Conservation (phyloP, 2,329 filamentous ascomycete species). For the Lomentospora prolificans region DNA sequence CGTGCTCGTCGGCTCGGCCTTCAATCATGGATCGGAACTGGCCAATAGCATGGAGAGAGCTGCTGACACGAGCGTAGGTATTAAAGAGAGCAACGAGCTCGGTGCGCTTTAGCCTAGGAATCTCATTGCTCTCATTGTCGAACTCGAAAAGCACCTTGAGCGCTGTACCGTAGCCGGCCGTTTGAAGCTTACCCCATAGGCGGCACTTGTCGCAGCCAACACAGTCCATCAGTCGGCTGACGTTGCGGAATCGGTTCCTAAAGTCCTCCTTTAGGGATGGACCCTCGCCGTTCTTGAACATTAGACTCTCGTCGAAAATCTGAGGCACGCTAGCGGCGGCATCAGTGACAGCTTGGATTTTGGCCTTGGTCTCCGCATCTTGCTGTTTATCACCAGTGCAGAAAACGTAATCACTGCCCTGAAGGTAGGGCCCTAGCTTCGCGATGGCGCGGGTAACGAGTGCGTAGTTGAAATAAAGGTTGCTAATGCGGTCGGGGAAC, state of each 20-base stretch:
- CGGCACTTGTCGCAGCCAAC: constrained; percentile 98
- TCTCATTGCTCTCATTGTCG: constrained; percentile 53
- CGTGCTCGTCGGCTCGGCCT: constrained; percentile 14
- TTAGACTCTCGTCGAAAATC: constrained; percentile 89
- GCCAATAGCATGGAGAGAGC: constrained; percentile 65
- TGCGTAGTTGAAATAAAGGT: constrained; percentile 98
- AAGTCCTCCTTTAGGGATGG: constrained; percentile 91
- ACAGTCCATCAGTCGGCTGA: constrained; percentile 95
- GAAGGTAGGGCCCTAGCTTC: constrained; percentile 75
- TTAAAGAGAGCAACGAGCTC: constrained; percentile 94
- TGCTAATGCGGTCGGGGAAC: constrained; percentile 85
- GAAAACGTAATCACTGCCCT: constrained; percentile 66
- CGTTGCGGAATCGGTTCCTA: constrained; percentile 91
- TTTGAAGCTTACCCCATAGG: constrained; percentile 95
- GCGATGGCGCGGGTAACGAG: constrained; percentile 85
- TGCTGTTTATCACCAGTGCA: constrained; percentile 78
- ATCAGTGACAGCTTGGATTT: constrained; percentile 67
- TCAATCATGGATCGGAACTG: constrained; percentile 55
- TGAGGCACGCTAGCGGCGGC: constrained; percentile 59
- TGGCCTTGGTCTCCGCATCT: constrained; percentile 68
- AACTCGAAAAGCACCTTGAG: constrained; percentile 95
- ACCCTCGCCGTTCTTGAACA: constrained; percentile 76
- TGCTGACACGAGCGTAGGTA: constrained; percentile 78
- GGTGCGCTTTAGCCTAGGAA: constrained; percentile 69
- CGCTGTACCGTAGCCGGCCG: constrained; percentile 86